A percentile compares a stretch with the other conserved stretches of the same genome.
Evolutionary conservation across 495 filamentous ascomycete species (phyloP).

Genomic region (Thozetella sp.): DNA sequence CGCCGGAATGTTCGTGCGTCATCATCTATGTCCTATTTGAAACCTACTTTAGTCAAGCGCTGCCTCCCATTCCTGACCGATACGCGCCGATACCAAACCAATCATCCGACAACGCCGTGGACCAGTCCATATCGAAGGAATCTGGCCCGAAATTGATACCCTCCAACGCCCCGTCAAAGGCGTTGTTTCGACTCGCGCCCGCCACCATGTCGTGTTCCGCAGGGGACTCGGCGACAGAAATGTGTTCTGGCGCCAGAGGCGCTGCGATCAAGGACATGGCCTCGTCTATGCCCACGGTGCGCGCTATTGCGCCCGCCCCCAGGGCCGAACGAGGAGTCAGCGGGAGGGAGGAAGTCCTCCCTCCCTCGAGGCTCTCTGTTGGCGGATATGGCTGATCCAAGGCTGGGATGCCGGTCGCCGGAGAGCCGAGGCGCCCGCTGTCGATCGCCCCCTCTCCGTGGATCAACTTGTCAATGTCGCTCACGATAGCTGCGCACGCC

Average conservation of each 20-base stretch:
- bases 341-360: no score
- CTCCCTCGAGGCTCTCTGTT: background rate
- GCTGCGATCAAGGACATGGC: background rate
- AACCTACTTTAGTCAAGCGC: background rate
- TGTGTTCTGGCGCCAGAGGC: constrained; percentile 20
- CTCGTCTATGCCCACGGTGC: background rate
- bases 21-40: background rate
- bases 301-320: no score
- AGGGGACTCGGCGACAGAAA: constrained; percentile 18
- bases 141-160: constrained; percentile 32
- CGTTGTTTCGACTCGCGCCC: constrained; percentile 19
- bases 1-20: background rate
- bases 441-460: background rate
- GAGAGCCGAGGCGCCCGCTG: background rate
- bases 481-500: background rate
- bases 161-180: constrained; percentile 36
- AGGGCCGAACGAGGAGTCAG: no score
- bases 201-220: background rate
- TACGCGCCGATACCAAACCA: constrained; percentile 28
- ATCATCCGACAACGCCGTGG: constrained; percentile 26
- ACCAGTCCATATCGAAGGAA: constrained; percentile 27
- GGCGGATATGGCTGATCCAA: constrained; percentile 1
- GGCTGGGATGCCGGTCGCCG: background rate
- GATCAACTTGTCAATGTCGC: constrained; percentile 47
- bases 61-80: constrained; percentile 3